Percentiles rank a stretch among this genome's conserved stretches.
Evolutionary conservation across 306 rosid species (phyloP).

Genomic region (Ziziphus jujuba): DNA sequence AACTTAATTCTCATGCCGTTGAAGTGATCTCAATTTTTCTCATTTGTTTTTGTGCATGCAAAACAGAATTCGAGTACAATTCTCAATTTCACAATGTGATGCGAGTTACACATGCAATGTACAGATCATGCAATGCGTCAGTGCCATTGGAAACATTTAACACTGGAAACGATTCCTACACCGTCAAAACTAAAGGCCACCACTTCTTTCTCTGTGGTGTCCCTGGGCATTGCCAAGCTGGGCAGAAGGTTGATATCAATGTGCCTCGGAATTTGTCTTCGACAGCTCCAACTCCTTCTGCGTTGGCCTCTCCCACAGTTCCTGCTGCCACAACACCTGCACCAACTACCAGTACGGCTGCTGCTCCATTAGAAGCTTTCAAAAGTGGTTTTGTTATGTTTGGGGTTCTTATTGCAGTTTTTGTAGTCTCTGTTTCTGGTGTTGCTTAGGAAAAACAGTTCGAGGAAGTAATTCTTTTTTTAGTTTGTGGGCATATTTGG

Average conservation of each 20-base stretch:
- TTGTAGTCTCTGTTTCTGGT: constrained; percentile 33
- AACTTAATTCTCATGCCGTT: background rate
- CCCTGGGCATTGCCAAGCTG: constrained; percentile 85
- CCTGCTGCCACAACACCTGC: constrained; percentile 37
- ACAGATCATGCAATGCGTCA: constrained; percentile 68
- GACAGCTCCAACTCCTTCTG: constrained; percentile 31
- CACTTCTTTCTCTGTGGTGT: constrained; percentile 85
- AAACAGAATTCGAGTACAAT: constrained; percentile 61
- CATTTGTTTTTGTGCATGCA: background rate
- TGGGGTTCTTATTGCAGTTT: constrained; percentile 30
- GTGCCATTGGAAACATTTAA: constrained; percentile 60
- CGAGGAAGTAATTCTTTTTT: background rate
- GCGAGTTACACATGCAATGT: constrained; percentile 74
- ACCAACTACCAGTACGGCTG: constrained; percentile 47
- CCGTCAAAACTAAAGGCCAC: constrained; percentile 59
- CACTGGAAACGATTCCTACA: constrained; percentile 74
- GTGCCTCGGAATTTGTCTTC: constrained; percentile 33
- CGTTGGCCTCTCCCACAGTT: constrained; percentile 26
- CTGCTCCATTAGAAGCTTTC: constrained; percentile 21
- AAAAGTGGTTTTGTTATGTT: constrained; percentile 30
- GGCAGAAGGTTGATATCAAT: constrained; percentile 76
- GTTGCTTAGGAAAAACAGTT: constrained; percentile 1
- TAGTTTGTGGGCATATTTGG: background rate
- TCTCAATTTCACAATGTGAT: constrained; percentile 80
- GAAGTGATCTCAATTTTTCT: background rate